Percentiles rank a stretch among this genome's conserved stretches.
Conservation (phyloP, 2,329 filamentous ascomycete genomes). For the Cytospora mali region DNA sequence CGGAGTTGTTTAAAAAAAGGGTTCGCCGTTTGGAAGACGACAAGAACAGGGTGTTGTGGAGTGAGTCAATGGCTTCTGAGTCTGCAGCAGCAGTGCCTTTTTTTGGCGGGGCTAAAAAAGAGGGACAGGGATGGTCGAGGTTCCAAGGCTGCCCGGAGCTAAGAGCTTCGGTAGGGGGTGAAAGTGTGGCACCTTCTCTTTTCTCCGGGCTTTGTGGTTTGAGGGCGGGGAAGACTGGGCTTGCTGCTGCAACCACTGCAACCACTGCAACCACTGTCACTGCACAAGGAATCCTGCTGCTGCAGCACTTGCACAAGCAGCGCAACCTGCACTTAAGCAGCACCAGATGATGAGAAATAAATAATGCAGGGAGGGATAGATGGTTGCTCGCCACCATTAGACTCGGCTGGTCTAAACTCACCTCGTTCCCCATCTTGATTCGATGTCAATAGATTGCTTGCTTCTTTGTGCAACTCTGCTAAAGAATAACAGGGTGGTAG, state of each 20-base stretch:
- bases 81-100: conserved; percentile 23
- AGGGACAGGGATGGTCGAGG: conserved; percentile 13
- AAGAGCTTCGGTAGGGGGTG: not conserved
- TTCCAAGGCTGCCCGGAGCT: not conserved
- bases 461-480: not conserved
- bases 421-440: conserved; percentile 27
- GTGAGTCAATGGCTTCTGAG: conserved; percentile 21
- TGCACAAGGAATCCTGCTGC: not conserved
- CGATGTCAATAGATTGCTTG: not conserved
- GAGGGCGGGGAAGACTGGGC: not conserved
- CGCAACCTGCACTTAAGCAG: not conserved
- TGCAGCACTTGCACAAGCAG: not conserved
- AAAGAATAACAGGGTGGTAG: not conserved
- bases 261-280: not conserved
- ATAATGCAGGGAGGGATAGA: not conserved
- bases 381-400: not conserved
- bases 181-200: conserved; percentile 2
- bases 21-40: conserved; percentile 17
- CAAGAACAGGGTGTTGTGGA: conserved; percentile 24
- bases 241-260: conserved; percentile 8
- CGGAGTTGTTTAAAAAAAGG: conserved; percentile 13
- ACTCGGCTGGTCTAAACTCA: conserved; percentile 11
- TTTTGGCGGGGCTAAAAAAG: conserved; percentile 26
- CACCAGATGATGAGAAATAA: not conserved
- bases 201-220: not conserved